Evolutionary conservation across 202 grass and related monocot genomes (phyloP).

Genomic region (Bolboschoenoplectus hybrid): DNA sequence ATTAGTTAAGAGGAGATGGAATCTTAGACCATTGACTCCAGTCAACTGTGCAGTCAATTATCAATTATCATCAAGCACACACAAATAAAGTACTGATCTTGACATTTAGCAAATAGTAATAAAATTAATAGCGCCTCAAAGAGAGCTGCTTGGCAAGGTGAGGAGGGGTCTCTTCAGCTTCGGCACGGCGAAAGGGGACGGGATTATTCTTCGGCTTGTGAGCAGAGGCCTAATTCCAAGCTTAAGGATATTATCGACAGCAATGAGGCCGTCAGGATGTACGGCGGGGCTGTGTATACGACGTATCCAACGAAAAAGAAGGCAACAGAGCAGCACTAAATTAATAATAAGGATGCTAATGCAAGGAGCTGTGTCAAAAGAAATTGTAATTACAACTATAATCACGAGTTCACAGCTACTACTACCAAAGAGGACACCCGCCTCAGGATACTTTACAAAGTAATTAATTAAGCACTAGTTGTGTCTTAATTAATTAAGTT

Average conservation of each 20-base stretch:
- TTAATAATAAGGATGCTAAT: not conserved
- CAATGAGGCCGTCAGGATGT: not conserved
- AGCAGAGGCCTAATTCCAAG: not conserved
- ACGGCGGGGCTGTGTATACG: not conserved
- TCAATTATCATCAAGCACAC: not conserved
- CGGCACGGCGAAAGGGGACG: not conserved
- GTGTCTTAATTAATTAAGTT: not conserved
- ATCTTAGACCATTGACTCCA: slow-evolving; percentile 16
- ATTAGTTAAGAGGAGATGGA: not conserved
- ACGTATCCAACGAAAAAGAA: not conserved
- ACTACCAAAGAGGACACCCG: not conserved
- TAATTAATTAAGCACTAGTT: not conserved
- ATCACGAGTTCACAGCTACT: not conserved
- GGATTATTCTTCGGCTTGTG: not conserved
- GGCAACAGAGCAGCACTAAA: not conserved
- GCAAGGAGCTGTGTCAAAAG: not conserved
- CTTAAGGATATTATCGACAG: not conserved
- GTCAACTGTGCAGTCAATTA: not conserved
- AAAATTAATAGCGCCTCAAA: not conserved
- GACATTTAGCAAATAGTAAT: not conserved
- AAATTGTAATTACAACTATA: too few species aligned
- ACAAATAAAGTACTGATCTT: too few species aligned
- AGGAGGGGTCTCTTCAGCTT: not conserved
- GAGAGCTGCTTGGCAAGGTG: not conserved
- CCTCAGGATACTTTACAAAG: not conserved